phyloP scores from a whole-genome alignment of 2,329 filamentous ascomycete genomes.

The Beauveria pseudobassiana region DNA sequence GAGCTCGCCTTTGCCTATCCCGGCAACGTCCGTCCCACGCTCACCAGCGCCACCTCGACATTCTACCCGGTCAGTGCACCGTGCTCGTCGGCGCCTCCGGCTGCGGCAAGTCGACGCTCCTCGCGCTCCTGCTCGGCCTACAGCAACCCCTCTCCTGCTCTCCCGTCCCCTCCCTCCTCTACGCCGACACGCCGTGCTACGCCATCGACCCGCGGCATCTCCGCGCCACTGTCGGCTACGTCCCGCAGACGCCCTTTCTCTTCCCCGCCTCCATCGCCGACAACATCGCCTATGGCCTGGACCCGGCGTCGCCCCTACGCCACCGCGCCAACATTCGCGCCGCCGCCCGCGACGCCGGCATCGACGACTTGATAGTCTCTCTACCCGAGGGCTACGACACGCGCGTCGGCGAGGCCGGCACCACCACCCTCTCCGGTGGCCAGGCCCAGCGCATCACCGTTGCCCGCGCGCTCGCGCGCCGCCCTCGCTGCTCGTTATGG shows the following conservation, averaged over 20 bases:
- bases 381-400: conserved; percentile 58
- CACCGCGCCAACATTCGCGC: conserved; percentile 34
- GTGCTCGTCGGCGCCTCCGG: conserved; percentile 81
- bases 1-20: conserved; percentile 68
- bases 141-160: conserved; percentile 37
- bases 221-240: conserved; percentile 56
- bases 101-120: conserved; percentile 84
- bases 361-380: conserved; percentile 69
- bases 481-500: conserved; percentile 66
- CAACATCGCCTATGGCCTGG: conserved; percentile 78
- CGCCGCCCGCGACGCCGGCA: conserved; percentile 53
- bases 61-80: conserved; percentile 57
- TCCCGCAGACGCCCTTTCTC: conserved; percentile 64
- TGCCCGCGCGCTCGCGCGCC: conserved; percentile 66
- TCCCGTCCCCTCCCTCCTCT: conserved; percentile 38
- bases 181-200: conserved; percentile 49
- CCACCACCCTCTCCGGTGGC: conserved; percentile 59
- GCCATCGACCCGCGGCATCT: conserved; percentile 53
- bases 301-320: conserved; percentile 43
- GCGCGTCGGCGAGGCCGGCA: conserved; percentile 57
- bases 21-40: conserved; percentile 33
- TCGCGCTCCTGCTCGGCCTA: conserved; percentile 65
- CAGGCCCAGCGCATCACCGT: conserved; percentile 78
- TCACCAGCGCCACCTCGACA: conserved; percentile 58
- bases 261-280: conserved; percentile 71